Evolutionary conservation across 2,329 filamentous ascomycete species (phyloP).

Genomic region (Fusarium tanahbumbuense): DNA sequence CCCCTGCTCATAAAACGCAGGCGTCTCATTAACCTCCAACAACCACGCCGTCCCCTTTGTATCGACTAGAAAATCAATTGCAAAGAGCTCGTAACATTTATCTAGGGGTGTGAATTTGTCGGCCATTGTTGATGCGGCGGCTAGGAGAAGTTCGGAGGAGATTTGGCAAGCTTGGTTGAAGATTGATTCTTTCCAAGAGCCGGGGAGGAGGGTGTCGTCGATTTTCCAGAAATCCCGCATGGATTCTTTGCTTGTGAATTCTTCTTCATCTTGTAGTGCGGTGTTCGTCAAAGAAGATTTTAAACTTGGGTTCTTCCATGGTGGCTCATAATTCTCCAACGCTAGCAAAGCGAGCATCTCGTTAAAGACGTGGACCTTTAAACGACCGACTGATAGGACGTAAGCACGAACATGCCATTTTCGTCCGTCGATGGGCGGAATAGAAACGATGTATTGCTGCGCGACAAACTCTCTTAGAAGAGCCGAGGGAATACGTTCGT

Average conservation of each 20-base stretch:
- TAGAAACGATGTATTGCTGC: constrained; percentile 51
- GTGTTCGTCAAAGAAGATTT: constrained; percentile 54
- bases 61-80: constrained; percentile 53
- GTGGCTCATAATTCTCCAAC: constrained; percentile 50
- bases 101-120: constrained; percentile 54
- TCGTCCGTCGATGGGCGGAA: constrained; percentile 48
- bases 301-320: constrained; percentile 52
- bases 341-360: constrained; percentile 54
- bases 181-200: constrained; percentile 53
- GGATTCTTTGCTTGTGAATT: constrained; percentile 48
- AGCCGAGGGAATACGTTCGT: constrained; percentile 52
- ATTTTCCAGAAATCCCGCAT: constrained; percentile 52
- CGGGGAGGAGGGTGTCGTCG: constrained; percentile 46
- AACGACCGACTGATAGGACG: constrained; percentile 51
- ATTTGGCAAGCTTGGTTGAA: constrained; percentile 53
- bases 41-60: constrained; percentile 49
- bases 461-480: constrained; percentile 55
- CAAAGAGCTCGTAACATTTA: constrained; percentile 55
- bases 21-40: constrained; percentile 54
- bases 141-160: constrained; percentile 51
- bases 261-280: constrained; percentile 52
- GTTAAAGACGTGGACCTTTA: constrained; percentile 53
- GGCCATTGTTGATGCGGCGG: constrained; percentile 53
- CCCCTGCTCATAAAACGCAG: constrained; percentile 52
- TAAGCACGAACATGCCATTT: constrained; percentile 56